Evolutionary conservation across 345 rosid genomes (phyloP).

Genomic region (Salix udensis): DNA sequence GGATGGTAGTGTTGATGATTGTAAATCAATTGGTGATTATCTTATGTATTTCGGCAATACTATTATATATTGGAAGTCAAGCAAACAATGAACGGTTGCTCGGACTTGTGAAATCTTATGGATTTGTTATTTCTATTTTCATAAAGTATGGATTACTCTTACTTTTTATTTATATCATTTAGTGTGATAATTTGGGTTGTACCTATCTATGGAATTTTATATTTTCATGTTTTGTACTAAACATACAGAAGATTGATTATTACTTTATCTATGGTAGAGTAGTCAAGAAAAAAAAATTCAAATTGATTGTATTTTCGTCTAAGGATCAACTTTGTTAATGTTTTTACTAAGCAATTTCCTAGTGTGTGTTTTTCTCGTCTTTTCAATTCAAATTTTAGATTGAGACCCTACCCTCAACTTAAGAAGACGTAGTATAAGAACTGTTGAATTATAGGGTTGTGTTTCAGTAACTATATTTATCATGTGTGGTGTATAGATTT

Average conservation of each 20-base stretch:
- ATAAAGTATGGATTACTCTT: neutral
- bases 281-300: neutral
- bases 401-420: too few relatives aligned
- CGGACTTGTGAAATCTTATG: neutral
- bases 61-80: rapidly evolving
- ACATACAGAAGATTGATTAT: neutral
- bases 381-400: too few relatives aligned
- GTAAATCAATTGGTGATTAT: neutral
- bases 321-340: neutral
- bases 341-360: neutral
- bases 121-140: neutral
- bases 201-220: neutral
- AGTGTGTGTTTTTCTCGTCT: neutral
- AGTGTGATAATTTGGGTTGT: neutral
- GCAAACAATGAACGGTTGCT: neutral
- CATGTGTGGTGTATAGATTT: too few relatives aligned
- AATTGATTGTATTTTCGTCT: neutral
- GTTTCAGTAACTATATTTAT: too few relatives aligned
- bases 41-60: neutral
- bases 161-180: neutral
- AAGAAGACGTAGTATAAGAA: rapidly evolving
- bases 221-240: neutral
- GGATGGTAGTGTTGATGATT: neutral
- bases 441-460: too few relatives aligned
- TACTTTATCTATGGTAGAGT: neutral